These are phyloP conservation scores for Bipolaris gigantea DNA, from an alignment of 2,329 filamentous ascomycete genomes.

Conservation along the genomic window DNA sequence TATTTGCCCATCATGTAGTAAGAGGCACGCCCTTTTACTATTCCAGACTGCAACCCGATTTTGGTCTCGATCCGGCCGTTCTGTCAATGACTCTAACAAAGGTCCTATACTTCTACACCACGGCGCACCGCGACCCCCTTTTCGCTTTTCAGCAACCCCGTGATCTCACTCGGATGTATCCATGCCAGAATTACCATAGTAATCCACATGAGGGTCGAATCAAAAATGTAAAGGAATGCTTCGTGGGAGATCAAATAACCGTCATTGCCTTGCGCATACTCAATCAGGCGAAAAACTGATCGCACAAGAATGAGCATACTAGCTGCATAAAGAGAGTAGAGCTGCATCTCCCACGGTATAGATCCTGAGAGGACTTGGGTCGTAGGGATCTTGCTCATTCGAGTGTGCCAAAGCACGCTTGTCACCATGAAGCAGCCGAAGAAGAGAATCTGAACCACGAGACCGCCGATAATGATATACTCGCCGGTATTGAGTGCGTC, in stretches of 20 bases:
- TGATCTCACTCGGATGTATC: no score
- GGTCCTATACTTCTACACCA: no score
- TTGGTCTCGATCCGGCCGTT: no score
- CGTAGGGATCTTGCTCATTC: slow-evolving; percentile 42
- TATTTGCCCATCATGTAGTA: no score
- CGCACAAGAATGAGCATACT: slow-evolving; percentile 50
- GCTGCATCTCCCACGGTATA: slow-evolving; percentile 35
- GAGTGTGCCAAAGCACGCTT: slow-evolving; percentile 54
- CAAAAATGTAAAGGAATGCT: slow-evolving; percentile 34
- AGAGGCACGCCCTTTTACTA: no score
- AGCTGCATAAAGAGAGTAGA: slow-evolving; percentile 34
- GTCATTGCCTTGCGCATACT: slow-evolving; percentile 47
- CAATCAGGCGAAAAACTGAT: slow-evolving; percentile 52
- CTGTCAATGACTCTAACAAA: no score
- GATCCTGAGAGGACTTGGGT: slow-evolving; percentile 42
- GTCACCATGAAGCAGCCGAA: slow-evolving; percentile 60
- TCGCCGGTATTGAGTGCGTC: slow-evolving; percentile 46
- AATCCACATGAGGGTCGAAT: slow-evolving; percentile 29
- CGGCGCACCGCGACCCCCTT: no score
- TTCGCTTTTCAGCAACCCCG: no score
- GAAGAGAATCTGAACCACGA: slow-evolving; percentile 60
- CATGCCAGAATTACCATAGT: no score
- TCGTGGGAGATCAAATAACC: slow-evolving; percentile 31
- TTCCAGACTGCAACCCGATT: no score
- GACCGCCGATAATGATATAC: slow-evolving; percentile 58